phyloP scores from a whole-genome alignment of 1,284 basidiomycete genomes.

The Pyrrhoderma noxium region DNA sequence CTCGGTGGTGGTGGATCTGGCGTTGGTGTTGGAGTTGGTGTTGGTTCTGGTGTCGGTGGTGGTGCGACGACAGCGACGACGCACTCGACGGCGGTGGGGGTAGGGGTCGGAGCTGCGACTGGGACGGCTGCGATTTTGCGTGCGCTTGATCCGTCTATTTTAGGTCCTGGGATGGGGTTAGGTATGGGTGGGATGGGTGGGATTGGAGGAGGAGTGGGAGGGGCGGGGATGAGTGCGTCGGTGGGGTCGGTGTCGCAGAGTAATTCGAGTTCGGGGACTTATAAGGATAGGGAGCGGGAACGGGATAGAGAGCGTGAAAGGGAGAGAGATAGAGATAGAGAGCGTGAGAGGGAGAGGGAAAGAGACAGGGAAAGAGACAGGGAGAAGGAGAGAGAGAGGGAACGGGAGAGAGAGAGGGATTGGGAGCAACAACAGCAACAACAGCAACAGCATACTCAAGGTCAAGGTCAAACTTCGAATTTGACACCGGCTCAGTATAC shows the following conservation, averaged over 20 bases:
- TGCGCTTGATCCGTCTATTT: constrained; percentile 17
- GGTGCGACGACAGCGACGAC: constrained; percentile 7
- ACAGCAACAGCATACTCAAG: too few relatives aligned
- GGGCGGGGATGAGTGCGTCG: constrained; percentile 4
- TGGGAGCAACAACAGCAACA: constrained; percentile 11
- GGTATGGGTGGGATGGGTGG: too few relatives aligned
- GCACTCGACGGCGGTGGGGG: neutral
- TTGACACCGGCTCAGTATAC: too few relatives aligned
- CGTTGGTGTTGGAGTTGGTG: too few relatives aligned
- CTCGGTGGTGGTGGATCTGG: too few relatives aligned
- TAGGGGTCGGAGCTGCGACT: neutral
- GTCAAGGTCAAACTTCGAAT: too few relatives aligned
- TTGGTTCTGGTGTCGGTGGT: too few relatives aligned
- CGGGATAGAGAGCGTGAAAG: constrained; percentile 28
- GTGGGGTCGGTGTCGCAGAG: neutral
- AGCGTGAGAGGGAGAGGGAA: constrained; percentile 28
- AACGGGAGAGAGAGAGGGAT: constrained; percentile 26
- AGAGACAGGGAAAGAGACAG: constrained; percentile 30
- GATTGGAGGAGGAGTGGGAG: constrained; percentile 2
- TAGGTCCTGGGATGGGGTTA: neutral
- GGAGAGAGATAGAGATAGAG: constrained; percentile 27
- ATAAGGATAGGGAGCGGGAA: constrained; percentile 19
- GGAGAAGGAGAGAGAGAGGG: constrained; percentile 31
- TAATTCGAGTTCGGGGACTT: constrained; percentile 5
- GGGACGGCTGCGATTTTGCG: constrained; percentile 18